A percentile compares a stretch with the other conserved stretches of the same genome.
phyloP scores from a whole-genome alignment of 768 basidiomycete genomes.

The Neoboletus magnificus region DNA sequence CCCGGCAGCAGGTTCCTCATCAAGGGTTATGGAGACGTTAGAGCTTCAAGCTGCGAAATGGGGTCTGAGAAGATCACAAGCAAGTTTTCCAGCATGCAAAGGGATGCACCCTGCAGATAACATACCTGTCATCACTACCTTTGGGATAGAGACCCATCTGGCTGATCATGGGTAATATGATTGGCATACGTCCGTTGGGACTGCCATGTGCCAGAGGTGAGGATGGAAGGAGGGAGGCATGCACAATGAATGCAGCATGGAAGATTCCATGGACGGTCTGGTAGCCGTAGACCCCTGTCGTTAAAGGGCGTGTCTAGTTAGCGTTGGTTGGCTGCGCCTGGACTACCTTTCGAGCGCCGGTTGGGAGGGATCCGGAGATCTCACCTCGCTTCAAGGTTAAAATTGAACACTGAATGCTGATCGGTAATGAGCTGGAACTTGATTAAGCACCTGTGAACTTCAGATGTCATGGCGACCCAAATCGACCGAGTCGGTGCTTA shows the following conservation, averaged over 20 bases:
- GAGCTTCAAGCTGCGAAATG: too few relatives aligned
- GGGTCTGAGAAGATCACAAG: not conserved
- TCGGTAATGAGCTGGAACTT: too few relatives aligned
- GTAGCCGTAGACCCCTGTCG: slow-evolving; percentile 19
- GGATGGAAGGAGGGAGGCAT: slow-evolving; percentile 23
- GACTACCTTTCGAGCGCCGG: too few relatives aligned
- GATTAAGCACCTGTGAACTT: too few relatives aligned
- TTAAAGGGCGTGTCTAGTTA: not conserved
- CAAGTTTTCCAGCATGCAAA: too few relatives aligned
- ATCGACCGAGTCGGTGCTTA: too few relatives aligned
- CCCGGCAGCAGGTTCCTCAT: too few relatives aligned
- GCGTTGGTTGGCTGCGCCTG: too few relatives aligned
- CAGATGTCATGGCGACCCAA: too few relatives aligned
- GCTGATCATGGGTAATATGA: slow-evolving; percentile 27
- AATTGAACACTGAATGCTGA: slow-evolving; percentile 16
- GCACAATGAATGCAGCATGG: slow-evolving; percentile 21
- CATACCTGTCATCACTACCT: slow-evolving; percentile 6
- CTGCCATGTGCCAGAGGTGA: slow-evolving; percentile 11
- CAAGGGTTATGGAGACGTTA: too few relatives aligned
- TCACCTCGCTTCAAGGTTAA: slow-evolving; percentile 24
- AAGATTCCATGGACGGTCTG: slow-evolving; percentile 21
- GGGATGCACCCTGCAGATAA: slow-evolving; percentile 22
- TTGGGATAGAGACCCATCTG: slow-evolving; percentile 20
- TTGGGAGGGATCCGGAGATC: not conserved
- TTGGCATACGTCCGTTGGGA: slow-evolving; percentile 9